phyloP scores from a whole-genome alignment of 805 yeast species.

The Starmerella cellae region DNA sequence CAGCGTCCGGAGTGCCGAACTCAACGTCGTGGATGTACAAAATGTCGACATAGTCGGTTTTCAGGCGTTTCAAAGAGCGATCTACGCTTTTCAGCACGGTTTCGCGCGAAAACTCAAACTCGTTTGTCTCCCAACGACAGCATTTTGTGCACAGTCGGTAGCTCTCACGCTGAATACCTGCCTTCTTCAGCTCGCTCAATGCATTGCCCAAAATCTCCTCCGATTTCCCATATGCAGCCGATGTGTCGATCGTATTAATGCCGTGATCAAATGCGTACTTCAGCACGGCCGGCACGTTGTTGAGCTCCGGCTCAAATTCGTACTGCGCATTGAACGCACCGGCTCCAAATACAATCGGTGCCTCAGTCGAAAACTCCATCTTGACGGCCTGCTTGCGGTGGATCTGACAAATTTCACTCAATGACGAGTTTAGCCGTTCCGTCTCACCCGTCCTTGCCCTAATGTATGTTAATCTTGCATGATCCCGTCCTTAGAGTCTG shows the following conservation, averaged over 20 bases:
- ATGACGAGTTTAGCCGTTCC: too few relatives aligned
- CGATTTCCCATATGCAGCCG: slow-evolving; percentile 88
- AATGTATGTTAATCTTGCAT: too few relatives aligned
- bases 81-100: slow-evolving; percentile 48
- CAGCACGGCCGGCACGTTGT: slow-evolving; percentile 49
- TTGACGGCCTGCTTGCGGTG: not conserved
- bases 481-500: too few relatives aligned
- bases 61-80: slow-evolving; percentile 54
- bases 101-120: slow-evolving; percentile 59
- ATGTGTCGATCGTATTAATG: slow-evolving; percentile 69
- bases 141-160: slow-evolving; percentile 74
- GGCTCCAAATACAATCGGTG: slow-evolving; percentile 58
- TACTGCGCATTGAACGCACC: slow-evolving; percentile 78
- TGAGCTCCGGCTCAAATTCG: slow-evolving; percentile 47
- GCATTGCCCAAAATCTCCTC: slow-evolving; percentile 64
- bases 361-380: not conserved
- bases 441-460: too few relatives aligned
- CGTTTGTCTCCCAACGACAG: slow-evolving; percentile 56
- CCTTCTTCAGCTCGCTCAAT: slow-evolving; percentile 27
- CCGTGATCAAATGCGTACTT: slow-evolving; percentile 52
- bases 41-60: slow-evolving; percentile 59
- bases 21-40: slow-evolving; percentile 86
- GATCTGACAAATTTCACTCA: too few relatives aligned
- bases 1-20: slow-evolving; percentile 45
- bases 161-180: slow-evolving; percentile 37